Base-by-base conservation (phyloP, 2,329 filamentous ascomycete genomes). In the Alternaria sp. region DNA sequence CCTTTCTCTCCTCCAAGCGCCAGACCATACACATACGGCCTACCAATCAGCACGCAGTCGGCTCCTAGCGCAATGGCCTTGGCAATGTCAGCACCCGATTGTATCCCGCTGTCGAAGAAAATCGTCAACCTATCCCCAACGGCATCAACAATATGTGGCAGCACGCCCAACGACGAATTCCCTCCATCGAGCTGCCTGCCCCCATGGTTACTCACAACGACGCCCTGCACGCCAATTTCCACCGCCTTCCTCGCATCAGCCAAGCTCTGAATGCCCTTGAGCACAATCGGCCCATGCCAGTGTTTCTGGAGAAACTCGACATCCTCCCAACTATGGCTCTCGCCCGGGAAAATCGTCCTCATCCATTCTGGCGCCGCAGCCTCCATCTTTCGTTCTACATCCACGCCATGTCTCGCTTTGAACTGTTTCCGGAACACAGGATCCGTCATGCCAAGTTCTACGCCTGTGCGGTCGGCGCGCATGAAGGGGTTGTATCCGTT, bases 251-350 rank as follows among this genome's bases (percentile, higher is more conserved):
- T 76, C 13, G 85, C 85, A 70, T 87, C 85, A 1, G 79, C 82
- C 3, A 84, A 80, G 47, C 81, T 83, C 68, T 86, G 84, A 57
- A 85, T 87, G 0, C 88, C 88, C 75, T 90, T 90, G 36, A 88
- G 81, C 64, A 88, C 85, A 56, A 93, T 87, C 0, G 89, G 87
- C 0, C 89, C 88, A 63, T 87, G 83, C 87, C 89, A 91, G 61
- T 89, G 75, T 68, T 85, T 80, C 66, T 85, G 83, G 65, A 92
- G 72, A 51, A 87, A 81, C n/a, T 81, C 80, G 36, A 92, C 75
- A 40, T 92, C 83, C 2, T 88, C 85, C 90, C 90, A 92, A 0
- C 82, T 81, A 67, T 87, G 87, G 46, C 83, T 82, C 13, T 78
- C 77, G 0, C 85, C 84, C 1, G 85, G 83, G 49, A 73, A 75